A percentile compares a stretch with the other conserved stretches of the same genome.
Conservation (phyloP, 2,329 filamentous ascomycete species). For the Trichoderma arundinaceum region DNA sequence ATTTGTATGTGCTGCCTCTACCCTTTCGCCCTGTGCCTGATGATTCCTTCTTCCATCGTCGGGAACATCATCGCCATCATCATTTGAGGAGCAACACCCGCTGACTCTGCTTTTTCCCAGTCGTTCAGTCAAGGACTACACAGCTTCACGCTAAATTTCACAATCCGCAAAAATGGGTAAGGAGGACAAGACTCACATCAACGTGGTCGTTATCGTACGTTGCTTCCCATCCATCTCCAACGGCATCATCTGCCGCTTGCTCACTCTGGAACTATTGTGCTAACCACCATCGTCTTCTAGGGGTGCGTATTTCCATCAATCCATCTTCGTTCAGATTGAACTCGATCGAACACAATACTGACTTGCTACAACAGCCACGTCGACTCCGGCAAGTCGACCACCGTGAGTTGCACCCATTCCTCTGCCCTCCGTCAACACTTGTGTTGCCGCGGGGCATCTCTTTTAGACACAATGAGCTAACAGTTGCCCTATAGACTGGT, state of each 20-base stretch:
- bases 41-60: conserved; percentile 20
- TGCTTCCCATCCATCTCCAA: conserved; percentile 12
- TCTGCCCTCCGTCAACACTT: conserved; percentile 22
- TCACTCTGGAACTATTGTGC: conserved; percentile 12
- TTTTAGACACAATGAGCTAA: conserved; percentile 34
- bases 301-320: conserved; percentile 38
- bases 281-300: conserved; percentile 35
- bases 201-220: conserved; percentile 90
- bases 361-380: conserved; percentile 70
- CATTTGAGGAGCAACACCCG: neutral
- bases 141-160: conserved; percentile 22
- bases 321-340: conserved; percentile 31
- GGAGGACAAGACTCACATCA: conserved; percentile 94
- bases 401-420: conserved; percentile 64
- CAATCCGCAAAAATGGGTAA: conserved; percentile 64
- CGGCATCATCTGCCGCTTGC: neutral
- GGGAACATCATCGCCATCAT: conserved; percentile 23
- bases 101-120: conserved; percentile 32
- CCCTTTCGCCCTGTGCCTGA: neutral
- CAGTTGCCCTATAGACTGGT: conserved; percentile 58
- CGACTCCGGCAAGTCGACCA: conserved; percentile 99
- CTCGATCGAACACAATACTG: conserved; percentile 42
- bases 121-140: conserved; percentile 24
- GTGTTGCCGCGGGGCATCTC: conserved; percentile 29
- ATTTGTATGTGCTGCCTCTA: conserved; percentile 42